Base-by-base conservation (phyloP, 2,329 filamentous ascomycete genomes). In the Exophiala sideris region DNA sequence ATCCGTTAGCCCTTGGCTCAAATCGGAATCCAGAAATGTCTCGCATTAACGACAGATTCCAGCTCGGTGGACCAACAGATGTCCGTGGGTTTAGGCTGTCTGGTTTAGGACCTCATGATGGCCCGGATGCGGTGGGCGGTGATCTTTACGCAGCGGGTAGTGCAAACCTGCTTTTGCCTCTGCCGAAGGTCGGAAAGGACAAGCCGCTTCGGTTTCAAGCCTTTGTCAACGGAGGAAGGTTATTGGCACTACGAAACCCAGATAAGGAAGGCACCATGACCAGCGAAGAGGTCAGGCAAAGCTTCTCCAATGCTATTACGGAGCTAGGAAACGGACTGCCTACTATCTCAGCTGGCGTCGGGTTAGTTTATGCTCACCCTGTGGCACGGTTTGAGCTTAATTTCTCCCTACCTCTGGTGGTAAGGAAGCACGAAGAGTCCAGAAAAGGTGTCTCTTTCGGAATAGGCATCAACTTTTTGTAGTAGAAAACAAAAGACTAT, bases 381-480 rank as follows among this genome's bases (percentile, higher is more conserved):
- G 87, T 92, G 16, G 94, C 94, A 9, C 78, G 94, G 52, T 96
- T 99, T 61, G 94, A 99, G 76, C 77, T 99, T 63, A 99, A 99
- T 73, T 96, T 99, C 69, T 91, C 88, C 64, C 71, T 99, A 62
- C 94, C 94, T 1, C 70, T 99, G 55, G 86, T 92, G 14, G 71
- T 90, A 66, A 81, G 94, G 54, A 86, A 81, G 60, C 91, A 90
- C 34, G 94, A 99, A 73, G 86, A 94, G 64, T 86, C 84, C 12
- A 83, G 92, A 51, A 99, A 99, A 75, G 94, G 94, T 1, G 68
- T 99, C 60, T 91, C 94, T 70, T 86, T 99, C 65, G 94, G 94
- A n/a, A 89, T 99, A 38, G 94, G 94, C 46, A 91, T 99, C 67
- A 95, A 89, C 74, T 96, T 99, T 70, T 74, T 97, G 79, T 97